These are phyloP conservation scores for Pterocarpus santalinus DNA, from an alignment of 306 rosid genomes.

Conservation along the genomic window DNA sequence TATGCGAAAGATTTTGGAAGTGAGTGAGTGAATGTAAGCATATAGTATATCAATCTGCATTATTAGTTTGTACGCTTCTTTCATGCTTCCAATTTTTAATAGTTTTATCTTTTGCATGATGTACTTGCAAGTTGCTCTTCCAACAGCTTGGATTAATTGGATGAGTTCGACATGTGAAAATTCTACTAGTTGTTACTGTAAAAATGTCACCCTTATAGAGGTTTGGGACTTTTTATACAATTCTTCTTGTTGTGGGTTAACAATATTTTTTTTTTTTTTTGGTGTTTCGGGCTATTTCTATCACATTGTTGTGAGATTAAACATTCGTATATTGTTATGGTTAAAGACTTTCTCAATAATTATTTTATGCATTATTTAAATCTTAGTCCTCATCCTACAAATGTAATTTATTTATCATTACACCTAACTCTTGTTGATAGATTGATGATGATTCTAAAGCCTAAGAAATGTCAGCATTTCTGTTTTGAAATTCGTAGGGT, in stretches of 20 bases:
- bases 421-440: background rate
- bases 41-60: slow-evolving; percentile 49
- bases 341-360: too few relatives aligned
- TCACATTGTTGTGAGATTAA: too few relatives aligned
- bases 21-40: slow-evolving; percentile 39
- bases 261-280: too few relatives aligned
- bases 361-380: too few relatives aligned
- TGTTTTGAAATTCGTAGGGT: slow-evolving; percentile 19
- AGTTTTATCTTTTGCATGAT: slow-evolving; percentile 42
- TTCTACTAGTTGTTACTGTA: slow-evolving; percentile 14
- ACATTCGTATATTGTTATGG: too few relatives aligned
- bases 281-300: too few relatives aligned
- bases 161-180: slow-evolving; percentile 39
- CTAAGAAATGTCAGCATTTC: slow-evolving; percentile 29
- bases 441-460: background rate
- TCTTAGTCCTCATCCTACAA: too few relatives aligned
- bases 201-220: background rate
- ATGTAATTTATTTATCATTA: too few relatives aligned
- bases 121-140: slow-evolving; percentile 55
- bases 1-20: slow-evolving; percentile 46
- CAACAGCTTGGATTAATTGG: slow-evolving; percentile 7
- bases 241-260: too few relatives aligned
- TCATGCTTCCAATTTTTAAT: slow-evolving; percentile 38
- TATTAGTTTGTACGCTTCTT: slow-evolving; percentile 49
- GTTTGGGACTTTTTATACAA: too few relatives aligned